phyloP scores from a whole-genome alignment of 2,329 filamentous ascomycete genomes.

The Zymoseptoria ardabiliae region DNA sequence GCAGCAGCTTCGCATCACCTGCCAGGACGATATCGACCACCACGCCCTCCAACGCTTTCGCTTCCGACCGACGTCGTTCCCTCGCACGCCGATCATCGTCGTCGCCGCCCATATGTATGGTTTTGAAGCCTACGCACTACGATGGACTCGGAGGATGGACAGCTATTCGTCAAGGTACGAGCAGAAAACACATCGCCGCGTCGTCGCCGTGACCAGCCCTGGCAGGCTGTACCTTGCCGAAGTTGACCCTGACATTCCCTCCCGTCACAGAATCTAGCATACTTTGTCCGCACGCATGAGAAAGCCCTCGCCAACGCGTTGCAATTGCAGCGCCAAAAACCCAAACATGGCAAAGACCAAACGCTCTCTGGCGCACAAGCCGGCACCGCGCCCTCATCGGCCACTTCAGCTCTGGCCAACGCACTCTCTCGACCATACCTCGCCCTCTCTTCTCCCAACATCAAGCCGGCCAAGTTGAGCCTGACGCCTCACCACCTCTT shows the following conservation, averaged over 20 bases:
- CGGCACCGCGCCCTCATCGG: constrained; percentile 59
- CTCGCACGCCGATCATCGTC: constrained; percentile 4
- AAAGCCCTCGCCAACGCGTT: constrained; percentile 94
- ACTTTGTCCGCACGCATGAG: constrained; percentile 94
- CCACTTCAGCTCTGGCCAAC: constrained; percentile 66
- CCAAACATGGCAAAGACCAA: constrained; percentile 48
- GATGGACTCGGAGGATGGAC: constrained; percentile 86
- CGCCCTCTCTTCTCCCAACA: constrained; percentile 72
- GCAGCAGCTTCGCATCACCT: not conserved
- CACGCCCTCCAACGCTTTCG: constrained; percentile 3
- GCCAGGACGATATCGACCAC: not conserved
- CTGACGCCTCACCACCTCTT: constrained; percentile 95
- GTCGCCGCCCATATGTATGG: constrained; percentile 16
- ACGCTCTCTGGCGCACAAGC: constrained; percentile 37
- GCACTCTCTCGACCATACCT: constrained; percentile 81
- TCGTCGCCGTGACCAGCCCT: not conserved
- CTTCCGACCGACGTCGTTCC: constrained; percentile 9
- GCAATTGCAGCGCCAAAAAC: constrained; percentile 69
- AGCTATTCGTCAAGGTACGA: constrained; percentile 77
- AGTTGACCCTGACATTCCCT: not conserved
- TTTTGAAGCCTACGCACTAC: constrained; percentile 11
- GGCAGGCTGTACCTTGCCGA: not conserved
- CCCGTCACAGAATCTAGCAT: constrained; percentile 70
- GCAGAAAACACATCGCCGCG: not conserved
- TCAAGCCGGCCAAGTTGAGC: constrained; percentile 85